Percentiles rank a stretch among this genome's conserved stretches.
phyloP scores from a whole-genome alignment of 495 filamentous ascomycete species.

The Tuber aestivum region DNA sequence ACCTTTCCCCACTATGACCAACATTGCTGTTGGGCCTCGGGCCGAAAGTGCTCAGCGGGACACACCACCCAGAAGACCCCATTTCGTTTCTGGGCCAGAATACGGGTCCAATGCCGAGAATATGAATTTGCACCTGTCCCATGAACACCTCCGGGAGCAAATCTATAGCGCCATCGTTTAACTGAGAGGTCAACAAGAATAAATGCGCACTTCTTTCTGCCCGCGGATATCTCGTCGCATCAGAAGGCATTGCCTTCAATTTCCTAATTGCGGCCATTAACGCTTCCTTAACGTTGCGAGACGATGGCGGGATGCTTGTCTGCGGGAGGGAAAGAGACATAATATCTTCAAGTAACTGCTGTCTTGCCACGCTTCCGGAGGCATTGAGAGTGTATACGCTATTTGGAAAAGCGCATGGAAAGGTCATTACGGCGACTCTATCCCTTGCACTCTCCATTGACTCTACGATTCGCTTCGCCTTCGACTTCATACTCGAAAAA shows the following conservation, averaged over 20 bases:
- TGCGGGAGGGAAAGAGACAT: conserved; percentile 18
- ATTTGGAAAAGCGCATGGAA: conserved; percentile 15
- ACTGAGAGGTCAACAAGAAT: conserved; percentile 32
- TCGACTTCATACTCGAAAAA: conserved; percentile 29
- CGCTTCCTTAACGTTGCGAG: conserved; percentile 30
- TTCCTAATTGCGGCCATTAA: conserved; percentile 29
- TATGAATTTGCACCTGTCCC: conserved; percentile 36
- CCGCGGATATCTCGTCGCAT: conserved; percentile 30
- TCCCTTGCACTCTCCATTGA: conserved; percentile 40
- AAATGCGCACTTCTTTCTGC: conserved; percentile 30
- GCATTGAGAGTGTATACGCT: conserved; percentile 35
- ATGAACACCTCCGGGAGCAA: conserved; percentile 32
- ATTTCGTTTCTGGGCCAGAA: conserved; percentile 39
- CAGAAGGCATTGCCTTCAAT: conserved; percentile 39
- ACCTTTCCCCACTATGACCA: not conserved
- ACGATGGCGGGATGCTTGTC: conserved; percentile 14
- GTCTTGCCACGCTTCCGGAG: conserved; percentile 39
- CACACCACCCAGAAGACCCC: conserved; percentile 36
- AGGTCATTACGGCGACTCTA: conserved; percentile 42
- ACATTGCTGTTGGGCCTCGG: conserved; percentile 10
- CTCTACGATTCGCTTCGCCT: conserved; percentile 37
- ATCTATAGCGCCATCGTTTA: conserved; percentile 31
- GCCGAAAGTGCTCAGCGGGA: conserved; percentile 19
- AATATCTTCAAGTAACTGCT: conserved; percentile 37
- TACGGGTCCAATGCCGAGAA: conserved; percentile 35